These are phyloP conservation scores for Coprinellus aureogranulatus DNA, from an alignment of 768 basidiomycete species.

Conservation along the genomic window DNA sequence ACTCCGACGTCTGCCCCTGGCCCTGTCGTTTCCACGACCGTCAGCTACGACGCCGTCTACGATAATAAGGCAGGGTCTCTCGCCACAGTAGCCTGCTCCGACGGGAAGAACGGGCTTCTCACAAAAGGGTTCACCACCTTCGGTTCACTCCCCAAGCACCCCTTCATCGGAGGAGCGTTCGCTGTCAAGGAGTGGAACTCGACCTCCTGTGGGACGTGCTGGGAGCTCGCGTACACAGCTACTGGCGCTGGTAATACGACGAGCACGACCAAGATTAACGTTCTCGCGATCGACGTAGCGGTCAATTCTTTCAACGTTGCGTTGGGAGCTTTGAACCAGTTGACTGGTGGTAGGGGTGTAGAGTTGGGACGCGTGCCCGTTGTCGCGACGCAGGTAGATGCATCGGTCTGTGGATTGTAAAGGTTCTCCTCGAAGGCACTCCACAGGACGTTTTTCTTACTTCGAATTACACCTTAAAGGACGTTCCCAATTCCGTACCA, in stretches of 20 bases:
- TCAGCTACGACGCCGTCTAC: conserved; percentile 49
- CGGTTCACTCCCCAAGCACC: conserved; percentile 53
- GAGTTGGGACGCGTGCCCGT: conserved; percentile 49
- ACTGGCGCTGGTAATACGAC: conserved; percentile 15
- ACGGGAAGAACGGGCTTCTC: conserved; percentile 52
- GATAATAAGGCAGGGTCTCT: conserved; percentile 45
- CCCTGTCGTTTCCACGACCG: conserved; percentile 13
- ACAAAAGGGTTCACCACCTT: conserved; percentile 48
- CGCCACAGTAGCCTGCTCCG: conserved; percentile 41
- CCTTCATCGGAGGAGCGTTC: conserved; percentile 55
- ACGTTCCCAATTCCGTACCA: too few relatives aligned
- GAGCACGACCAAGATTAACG: conserved; percentile 35
- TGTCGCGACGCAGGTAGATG: conserved; percentile 37
- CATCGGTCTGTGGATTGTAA: conserved; percentile 51
- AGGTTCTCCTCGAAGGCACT: neutral
- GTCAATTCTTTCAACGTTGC: conserved; percentile 47
- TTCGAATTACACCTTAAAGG: too few relatives aligned
- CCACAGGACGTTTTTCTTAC: neutral
- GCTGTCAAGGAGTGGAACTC: conserved; percentile 53
- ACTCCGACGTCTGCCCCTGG: conserved; percentile 16
- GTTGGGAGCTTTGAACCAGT: conserved; percentile 48
- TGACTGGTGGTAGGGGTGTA: conserved; percentile 48
- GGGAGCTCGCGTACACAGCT: conserved; percentile 50
- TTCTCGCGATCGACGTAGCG: conserved; percentile 56
- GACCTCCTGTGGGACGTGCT: conserved; percentile 57